Base-by-base conservation (phyloP, 2,329 filamentous ascomycete species). In the Polytolypa hystricis region DNA sequence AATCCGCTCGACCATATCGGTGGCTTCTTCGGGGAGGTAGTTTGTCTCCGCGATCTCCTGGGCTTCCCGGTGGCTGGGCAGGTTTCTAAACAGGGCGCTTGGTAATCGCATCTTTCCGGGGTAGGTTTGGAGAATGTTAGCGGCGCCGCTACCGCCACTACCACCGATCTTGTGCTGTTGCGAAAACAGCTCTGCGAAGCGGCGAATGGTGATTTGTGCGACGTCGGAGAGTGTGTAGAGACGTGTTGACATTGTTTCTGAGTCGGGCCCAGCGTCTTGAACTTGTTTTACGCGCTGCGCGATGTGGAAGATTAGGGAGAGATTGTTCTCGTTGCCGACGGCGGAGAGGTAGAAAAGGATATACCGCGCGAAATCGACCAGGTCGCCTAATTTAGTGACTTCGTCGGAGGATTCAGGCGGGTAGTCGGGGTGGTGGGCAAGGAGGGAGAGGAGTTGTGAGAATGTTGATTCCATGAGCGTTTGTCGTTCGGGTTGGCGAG, bases 351-450 rank as follows among this genome's bases (percentile, higher is more conserved):
- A 98, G 62, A 89, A 95, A 28, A 95, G 58, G 40, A 98, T 78
- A 57, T 96, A 98, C 48, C 79, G 78, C 4, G 84, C 79, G 56
- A 93, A 87, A 53, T 94, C 84, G 30, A 78, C 69, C 33, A 95
- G 64, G 2, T 77, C 61, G 4, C 74, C 71, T 2, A 69, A 57
- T 42, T 73, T 77, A 47, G 56, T 62, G 3, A 54, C 48, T 30
- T 59, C 51, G 15, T 56, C 52, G 10, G 56, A 50, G 4, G 39
- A 39, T 35, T 45, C 43, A 6, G 58, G 51, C 11, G 64, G 64
- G 39, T 89, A 95, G 57, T 98, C 91, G 1, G 87, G 87, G 56
- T 98, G 91, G 55, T 96, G 89, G 4, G 89, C 87, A 29, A 98
- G 71, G 29, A 98, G 65, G 33, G 86, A 91, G 35, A 98, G 69